Evolutionary conservation across 768 basidiomycete species (phyloP).

Genomic region (Amanita muscaria): DNA sequence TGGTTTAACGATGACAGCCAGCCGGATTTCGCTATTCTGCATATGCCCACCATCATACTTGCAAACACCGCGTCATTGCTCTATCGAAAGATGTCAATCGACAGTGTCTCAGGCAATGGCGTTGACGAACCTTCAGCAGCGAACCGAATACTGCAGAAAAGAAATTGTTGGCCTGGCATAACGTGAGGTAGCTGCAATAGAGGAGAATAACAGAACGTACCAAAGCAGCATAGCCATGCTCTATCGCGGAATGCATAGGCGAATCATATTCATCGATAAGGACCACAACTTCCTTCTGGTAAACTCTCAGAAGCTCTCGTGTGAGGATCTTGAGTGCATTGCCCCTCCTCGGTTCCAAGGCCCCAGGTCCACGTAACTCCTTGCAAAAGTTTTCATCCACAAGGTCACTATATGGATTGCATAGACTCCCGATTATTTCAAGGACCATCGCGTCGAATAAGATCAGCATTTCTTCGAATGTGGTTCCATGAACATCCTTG

Average conservation of each 20-base stretch:
- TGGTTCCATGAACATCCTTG: slow-evolving; percentile 8
- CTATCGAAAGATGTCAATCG: slow-evolving; percentile 9
- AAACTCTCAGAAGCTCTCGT: slow-evolving; percentile 1
- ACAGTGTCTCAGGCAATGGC: slow-evolving; percentile 8
- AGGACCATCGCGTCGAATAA: slow-evolving; percentile 2
- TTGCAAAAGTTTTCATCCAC: slow-evolving; percentile 1
- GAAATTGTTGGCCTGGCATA: not conserved
- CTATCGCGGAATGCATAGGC: too few relatives aligned
- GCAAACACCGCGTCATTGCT: slow-evolving; percentile 9
- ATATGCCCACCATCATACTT: slow-evolving; percentile 11
- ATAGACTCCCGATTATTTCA: slow-evolving; percentile 1
- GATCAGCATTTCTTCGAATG: slow-evolving; percentile 7
- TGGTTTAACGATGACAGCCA: slow-evolving; percentile 10
- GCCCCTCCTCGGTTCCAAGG: not conserved
- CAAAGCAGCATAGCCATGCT: slow-evolving; percentile 8
- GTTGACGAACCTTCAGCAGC: slow-evolving; percentile 1
- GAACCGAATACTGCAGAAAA: not conserved
- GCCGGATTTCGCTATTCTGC: slow-evolving; percentile 9
- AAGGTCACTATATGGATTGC: not conserved
- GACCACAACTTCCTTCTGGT: slow-evolving; percentile 7
- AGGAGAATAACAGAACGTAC: slow-evolving; percentile 9
- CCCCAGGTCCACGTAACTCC: slow-evolving; percentile 1
- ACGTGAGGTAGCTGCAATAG: slow-evolving; percentile 2
- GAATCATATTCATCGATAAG: too few relatives aligned
- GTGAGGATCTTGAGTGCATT: not conserved